Base-by-base conservation (phyloP, 306 rosid species). In the Aeschynomene evenia region DNA sequence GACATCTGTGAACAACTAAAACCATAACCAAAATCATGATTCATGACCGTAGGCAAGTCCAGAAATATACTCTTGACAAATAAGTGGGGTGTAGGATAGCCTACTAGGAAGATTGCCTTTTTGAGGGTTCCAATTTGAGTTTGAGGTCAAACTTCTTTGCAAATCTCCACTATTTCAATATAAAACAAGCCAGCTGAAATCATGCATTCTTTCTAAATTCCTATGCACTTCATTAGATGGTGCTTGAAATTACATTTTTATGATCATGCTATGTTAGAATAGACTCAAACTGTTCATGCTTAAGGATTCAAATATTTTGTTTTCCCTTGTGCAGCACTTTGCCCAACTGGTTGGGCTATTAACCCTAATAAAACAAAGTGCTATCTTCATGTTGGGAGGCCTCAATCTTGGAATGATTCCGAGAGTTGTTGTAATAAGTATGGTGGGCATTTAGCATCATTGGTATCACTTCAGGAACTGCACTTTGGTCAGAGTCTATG, bases 341-440 rank as follows among this genome's bases (percentile, higher is more conserved):
- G 97, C 81, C 97, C 95, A 22, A 31, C 12, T 65, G 88, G 84
- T 77, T 94, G 97, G 97, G 75, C 74, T 45, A 59, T 73, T 53
- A 81, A 82, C 68, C 88, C 88, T 12, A 60, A 81, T 68, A 78
- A 83, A 72, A 81, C 75, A 63, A 90, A 78, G 67, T 94, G 98
- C 80, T 88, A 81, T 76, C 79, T 77, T 67, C n/a, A n/a, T n/a
- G n/a, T 76, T 34, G 77, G 59, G 64, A 77, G 66, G 43, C 73
- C 72, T 23, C 81, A 74, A 75, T 76, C 89, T 39, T 94, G 98
- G 98, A 90, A 88, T 56, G 92, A 88, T 51, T 94, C 98, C 53
- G 96, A 94, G 84, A 74, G 33, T 52, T 72, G 71, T 42, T 94
- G 98, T 72, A 68, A 70, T 56, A 56, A 61, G 64, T 82, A 80